Percentiles rank a stretch among this genome's conserved stretches.
phyloP scores from a whole-genome alignment of 805 yeast species.

The Monosporozyma siamensis region DNA sequence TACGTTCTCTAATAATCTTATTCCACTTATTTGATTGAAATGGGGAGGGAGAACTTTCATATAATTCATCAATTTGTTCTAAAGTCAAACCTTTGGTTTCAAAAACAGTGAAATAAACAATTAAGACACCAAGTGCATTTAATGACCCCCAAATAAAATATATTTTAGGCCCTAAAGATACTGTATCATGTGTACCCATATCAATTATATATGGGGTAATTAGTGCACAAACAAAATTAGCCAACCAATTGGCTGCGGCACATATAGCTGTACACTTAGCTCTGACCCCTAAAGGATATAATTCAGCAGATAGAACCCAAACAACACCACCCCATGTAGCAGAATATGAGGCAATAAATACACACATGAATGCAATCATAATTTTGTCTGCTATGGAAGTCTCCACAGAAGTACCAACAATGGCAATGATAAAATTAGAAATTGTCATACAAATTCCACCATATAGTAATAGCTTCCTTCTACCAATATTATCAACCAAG shows the following conservation, averaged over 20 bases:
- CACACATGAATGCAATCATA: slow-evolving; percentile 56
- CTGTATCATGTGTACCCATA: slow-evolving; percentile 50
- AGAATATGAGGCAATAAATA: slow-evolving; percentile 69
- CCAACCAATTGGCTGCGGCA: slow-evolving; percentile 74
- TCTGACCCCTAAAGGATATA: slow-evolving; percentile 62
- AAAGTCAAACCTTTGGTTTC: slow-evolving; percentile 73
- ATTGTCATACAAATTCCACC: slow-evolving; percentile 75
- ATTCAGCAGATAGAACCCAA: slow-evolving; percentile 63
- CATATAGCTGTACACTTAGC: slow-evolving; percentile 69
- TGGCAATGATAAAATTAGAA: slow-evolving; percentile 61
- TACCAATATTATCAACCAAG: slow-evolving; percentile 70
- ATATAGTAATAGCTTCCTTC: slow-evolving; percentile 54
- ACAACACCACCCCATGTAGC: slow-evolving; percentile 77
- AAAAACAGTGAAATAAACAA: slow-evolving; percentile 59
- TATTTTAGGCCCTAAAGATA: slow-evolving; percentile 59
- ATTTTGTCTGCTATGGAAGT: slow-evolving; percentile 42
- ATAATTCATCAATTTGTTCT: slow-evolving; percentile 76
- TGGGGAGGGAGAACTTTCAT: slow-evolving; percentile 49
- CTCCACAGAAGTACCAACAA: slow-evolving; percentile 43
- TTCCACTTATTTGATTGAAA: slow-evolving; percentile 40
- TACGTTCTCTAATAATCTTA: slow-evolving; percentile 13
- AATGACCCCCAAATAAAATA: slow-evolving; percentile 76
- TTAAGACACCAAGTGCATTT: slow-evolving; percentile 48
- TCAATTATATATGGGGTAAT: slow-evolving; percentile 69
- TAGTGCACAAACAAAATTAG: slow-evolving; percentile 65